Percentiles rank a stretch among this genome's conserved stretches.
Evolutionary conservation across 202 grass and related monocot genomes (phyloP).

Genomic region (Brachypodium distachyon): DNA sequence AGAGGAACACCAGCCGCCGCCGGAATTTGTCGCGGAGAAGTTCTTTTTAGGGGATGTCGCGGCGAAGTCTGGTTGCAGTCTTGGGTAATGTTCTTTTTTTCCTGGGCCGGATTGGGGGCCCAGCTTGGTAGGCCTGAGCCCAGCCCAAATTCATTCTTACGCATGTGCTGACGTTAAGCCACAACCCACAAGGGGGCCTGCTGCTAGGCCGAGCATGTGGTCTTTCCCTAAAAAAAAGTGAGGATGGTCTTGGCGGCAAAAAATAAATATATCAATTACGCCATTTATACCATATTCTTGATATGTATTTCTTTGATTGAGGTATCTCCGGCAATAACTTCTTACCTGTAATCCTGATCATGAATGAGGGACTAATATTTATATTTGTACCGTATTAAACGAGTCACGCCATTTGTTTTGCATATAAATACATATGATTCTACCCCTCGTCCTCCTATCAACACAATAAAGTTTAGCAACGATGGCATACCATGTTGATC

Average conservation of each 20-base stretch:
- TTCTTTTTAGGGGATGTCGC: too few relatives aligned
- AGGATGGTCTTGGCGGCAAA: too few relatives aligned
- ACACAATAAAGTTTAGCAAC: not conserved
- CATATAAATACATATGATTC: slow-evolving; percentile 14
- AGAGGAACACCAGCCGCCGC: not conserved
- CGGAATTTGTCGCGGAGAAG: slow-evolving; percentile 5
- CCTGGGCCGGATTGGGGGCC: not conserved
- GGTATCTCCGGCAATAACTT: not conserved
- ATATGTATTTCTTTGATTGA: not conserved
- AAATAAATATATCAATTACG: too few relatives aligned
- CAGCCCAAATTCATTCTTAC: too few relatives aligned
- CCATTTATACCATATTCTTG: not conserved
- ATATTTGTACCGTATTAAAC: not conserved
- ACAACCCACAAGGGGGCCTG: not conserved
- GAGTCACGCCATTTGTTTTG: not conserved
- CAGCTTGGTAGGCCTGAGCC: not conserved
- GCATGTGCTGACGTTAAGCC: too few relatives aligned
- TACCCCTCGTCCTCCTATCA: not conserved
- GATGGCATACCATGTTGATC: not conserved
- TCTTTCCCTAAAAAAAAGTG: too few relatives aligned
- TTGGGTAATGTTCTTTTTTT: not conserved
- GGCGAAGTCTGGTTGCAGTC: not conserved
- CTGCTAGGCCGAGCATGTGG: not conserved
- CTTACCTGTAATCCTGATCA: not conserved
- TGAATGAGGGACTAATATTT: slow-evolving; percentile 25